A percentile compares a stretch with the other conserved stretches of the same genome.
phyloP scores from a whole-genome alignment of 2,329 filamentous ascomycete genomes.

The Davidsoniella eucalypti region DNA sequence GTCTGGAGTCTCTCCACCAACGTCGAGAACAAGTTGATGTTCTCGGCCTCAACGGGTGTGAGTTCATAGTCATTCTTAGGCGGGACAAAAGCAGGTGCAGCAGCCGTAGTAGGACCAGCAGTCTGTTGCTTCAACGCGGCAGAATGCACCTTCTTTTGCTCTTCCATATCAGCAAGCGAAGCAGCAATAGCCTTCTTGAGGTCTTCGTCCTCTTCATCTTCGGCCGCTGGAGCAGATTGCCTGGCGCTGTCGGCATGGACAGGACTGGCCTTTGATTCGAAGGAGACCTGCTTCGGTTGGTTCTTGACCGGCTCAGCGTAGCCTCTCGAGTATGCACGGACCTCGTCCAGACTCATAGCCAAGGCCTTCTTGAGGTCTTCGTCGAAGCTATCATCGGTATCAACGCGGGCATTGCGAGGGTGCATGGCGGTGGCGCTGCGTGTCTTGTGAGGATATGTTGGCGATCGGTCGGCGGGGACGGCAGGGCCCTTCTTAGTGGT shows the following conservation, averaged over 20 bases:
- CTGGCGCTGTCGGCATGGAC: constrained; percentile 21
- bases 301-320: constrained; percentile 46
- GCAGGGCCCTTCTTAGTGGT: constrained; percentile 45
- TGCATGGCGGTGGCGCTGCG: constrained; percentile 60
- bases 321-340: constrained; percentile 55
- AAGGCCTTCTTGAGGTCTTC: constrained; percentile 86
- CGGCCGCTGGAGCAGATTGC: constrained; percentile 17
- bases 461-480: constrained; percentile 28
- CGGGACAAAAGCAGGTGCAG: constrained; percentile 36
- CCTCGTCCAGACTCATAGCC: constrained; percentile 94
- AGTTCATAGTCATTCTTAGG: constrained; percentile 92
- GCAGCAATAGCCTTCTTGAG: constrained; percentile 90
- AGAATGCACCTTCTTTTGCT: constrained; percentile 85
- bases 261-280: constrained; percentile 13
- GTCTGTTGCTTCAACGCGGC: constrained; percentile 65
- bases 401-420: constrained; percentile 66
- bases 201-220: constrained; percentile 82
- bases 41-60: constrained; percentile 84
- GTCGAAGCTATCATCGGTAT: constrained; percentile 66
- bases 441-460: constrained; percentile 42
- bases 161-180: constrained; percentile 90
- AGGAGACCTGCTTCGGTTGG: constrained; percentile 16
- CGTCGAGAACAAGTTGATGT: constrained; percentile 91
- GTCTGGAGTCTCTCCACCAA: constrained; percentile 88
- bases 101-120: constrained; percentile 22